Conservation (phyloP, 2,329 filamentous ascomycete species). For the Zymoseptoria ardabiliae region DNA sequence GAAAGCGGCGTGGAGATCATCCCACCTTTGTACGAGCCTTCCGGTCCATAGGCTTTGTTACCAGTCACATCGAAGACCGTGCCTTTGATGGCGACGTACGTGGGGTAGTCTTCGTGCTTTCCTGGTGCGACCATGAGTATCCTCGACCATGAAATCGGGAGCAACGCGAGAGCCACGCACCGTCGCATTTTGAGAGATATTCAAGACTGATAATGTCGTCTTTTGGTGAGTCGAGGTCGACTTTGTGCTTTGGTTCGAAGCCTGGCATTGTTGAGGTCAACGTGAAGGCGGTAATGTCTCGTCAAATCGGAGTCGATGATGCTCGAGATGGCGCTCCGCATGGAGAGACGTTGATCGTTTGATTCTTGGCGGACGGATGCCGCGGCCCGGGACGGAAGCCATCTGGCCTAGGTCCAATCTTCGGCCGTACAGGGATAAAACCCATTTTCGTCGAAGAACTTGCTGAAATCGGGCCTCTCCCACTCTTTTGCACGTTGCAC, state of each 20-base stretch:
- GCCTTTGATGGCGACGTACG: slow-evolving; percentile 62
- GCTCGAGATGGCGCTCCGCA: background rate
- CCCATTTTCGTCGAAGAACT: background rate
- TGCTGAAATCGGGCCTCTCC: background rate
- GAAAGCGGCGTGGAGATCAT: background rate
- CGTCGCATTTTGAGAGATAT: slow-evolving; percentile 72
- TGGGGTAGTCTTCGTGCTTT: slow-evolving; percentile 53
- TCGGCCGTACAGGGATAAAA: background rate
- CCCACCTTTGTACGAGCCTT: slow-evolving; percentile 75
- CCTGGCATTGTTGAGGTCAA: slow-evolving; percentile 18
- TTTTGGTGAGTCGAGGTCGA: slow-evolving; percentile 75
- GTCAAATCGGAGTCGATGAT: background rate
- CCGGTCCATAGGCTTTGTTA: slow-evolving; percentile 77
- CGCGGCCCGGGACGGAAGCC: background rate
- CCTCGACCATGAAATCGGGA: background rate
- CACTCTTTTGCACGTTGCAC: background rate
- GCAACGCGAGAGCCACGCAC: slow-evolving; percentile 47
- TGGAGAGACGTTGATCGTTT: background rate
- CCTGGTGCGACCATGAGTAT: slow-evolving; percentile 40
- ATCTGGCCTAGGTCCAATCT: background rate
- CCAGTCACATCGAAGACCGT: slow-evolving; percentile 90
- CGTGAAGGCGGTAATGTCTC: background rate
- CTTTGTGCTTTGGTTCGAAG: slow-evolving; percentile 72
- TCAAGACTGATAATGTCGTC: slow-evolving; percentile 76
- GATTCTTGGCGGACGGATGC: background rate